Evolutionary conservation across 2,329 filamentous ascomycete genomes (phyloP).

Genomic region (Endoconidiophora polonica): DNA sequence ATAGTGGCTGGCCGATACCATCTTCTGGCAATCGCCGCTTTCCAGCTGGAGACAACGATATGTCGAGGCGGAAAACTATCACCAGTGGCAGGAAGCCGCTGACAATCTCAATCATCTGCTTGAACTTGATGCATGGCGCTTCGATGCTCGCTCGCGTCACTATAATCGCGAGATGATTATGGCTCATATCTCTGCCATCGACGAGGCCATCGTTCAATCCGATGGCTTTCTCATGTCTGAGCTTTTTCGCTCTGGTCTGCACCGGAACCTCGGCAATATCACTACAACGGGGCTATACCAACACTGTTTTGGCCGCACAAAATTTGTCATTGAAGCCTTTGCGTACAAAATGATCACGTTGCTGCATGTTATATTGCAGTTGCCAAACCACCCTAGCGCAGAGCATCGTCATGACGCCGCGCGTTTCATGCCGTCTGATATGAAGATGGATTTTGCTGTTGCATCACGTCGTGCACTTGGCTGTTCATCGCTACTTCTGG

Average conservation of each 20-base stretch:
- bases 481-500: constrained; percentile 66
- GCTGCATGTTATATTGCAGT: constrained; percentile 55
- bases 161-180: constrained; percentile 80
- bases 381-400: constrained; percentile 34
- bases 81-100: constrained; percentile 78
- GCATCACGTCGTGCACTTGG: constrained; percentile 82
- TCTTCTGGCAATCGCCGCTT: constrained; percentile 11
- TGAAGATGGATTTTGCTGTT: constrained; percentile 72
- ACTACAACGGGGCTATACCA: constrained; percentile 69
- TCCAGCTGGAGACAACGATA: constrained; percentile 25
- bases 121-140: constrained; percentile 72
- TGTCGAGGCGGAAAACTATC: constrained; percentile 50
- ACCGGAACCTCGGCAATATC: constrained; percentile 79
- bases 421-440: constrained; percentile 31
- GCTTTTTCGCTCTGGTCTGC: constrained; percentile 58
- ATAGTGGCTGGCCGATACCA: constrained; percentile 7
- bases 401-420: constrained; percentile 18
- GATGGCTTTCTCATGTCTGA: constrained; percentile 64
- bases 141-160: constrained; percentile 61
- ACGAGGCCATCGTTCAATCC: constrained; percentile 49
- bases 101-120: constrained; percentile 66
- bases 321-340: constrained; percentile 81
- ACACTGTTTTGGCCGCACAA: constrained; percentile 72
- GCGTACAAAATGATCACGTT: constrained; percentile 69
- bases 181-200: constrained; percentile 55